These are phyloP conservation scores for Pyrenophora teres DNA, from an alignment of 2,329 filamentous ascomycete genomes.

Conservation along the genomic window DNA sequence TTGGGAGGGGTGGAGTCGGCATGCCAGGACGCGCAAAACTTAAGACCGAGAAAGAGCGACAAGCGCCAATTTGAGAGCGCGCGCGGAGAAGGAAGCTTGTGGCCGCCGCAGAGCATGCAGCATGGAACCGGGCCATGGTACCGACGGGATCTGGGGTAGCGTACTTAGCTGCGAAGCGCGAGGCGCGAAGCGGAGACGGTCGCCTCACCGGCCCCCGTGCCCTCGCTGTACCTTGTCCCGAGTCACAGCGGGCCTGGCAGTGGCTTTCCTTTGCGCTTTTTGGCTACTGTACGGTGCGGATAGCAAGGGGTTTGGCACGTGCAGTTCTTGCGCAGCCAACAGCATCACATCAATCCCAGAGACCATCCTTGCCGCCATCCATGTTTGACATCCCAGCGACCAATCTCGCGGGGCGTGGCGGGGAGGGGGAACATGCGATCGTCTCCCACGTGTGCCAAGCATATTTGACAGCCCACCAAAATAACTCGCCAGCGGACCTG, in stretches of 20 bases:
- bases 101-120: background rate
- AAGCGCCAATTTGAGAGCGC: constrained; percentile 5
- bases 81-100: constrained; percentile 8
- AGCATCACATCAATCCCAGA: too few species aligned
- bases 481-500: background rate
- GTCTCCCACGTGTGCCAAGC: constrained; percentile 20
- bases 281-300: constrained; percentile 1
- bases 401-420: constrained; percentile 12
- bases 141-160: constrained; percentile 18
- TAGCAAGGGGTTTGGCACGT: background rate
- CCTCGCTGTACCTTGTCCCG: background rate
- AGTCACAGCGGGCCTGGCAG: background rate
- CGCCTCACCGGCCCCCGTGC: constrained; percentile 12
- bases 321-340: constrained; percentile 3
- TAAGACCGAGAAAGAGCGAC: background rate
- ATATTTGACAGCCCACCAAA: constrained; percentile 6
- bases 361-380: background rate
- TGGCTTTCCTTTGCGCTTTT: background rate
- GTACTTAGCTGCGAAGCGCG: background rate
- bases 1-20: constrained; percentile 9
- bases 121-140: constrained; percentile 13
- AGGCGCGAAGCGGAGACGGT: constrained; percentile 16
- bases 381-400: constrained; percentile 5
- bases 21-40: background rate
- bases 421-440: constrained; percentile 9